Percentiles rank a stretch among this genome's conserved stretches.
Conservation (phyloP, 805 yeast genomes). For the Saccharomycopsis lassenensis region DNA sequence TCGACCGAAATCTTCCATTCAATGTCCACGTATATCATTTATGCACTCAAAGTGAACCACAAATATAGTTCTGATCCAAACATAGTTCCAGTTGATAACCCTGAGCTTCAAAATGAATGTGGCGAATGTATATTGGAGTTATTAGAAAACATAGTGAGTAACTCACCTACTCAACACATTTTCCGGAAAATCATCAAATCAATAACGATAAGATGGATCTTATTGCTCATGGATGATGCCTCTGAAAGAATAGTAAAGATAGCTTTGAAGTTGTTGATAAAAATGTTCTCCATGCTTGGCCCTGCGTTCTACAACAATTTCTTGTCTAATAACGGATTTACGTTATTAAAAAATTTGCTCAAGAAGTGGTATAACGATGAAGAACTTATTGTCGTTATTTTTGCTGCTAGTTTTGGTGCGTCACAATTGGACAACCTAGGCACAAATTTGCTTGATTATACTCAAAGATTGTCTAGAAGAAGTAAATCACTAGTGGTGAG, state of each 20-base stretch:
- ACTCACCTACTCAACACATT: conserved; percentile 24
- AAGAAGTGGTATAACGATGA: conserved; percentile 39
- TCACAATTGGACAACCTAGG: conserved; percentile 21
- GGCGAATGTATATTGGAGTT: conserved; percentile 29
- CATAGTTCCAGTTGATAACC: conserved; percentile 24
- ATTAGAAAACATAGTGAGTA: conserved; percentile 31
- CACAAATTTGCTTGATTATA: conserved; percentile 18
- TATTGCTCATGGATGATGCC: conserved; percentile 36
- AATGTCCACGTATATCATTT: conserved; percentile 40
- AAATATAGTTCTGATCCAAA: conserved; percentile 22
- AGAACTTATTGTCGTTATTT: conserved; percentile 27
- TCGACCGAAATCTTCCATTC: conserved; percentile 44
- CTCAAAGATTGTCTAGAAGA: conserved; percentile 18
- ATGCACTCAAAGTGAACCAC: conserved; percentile 30
- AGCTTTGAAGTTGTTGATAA: conserved; percentile 36
- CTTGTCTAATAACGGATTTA: conserved; percentile 40
- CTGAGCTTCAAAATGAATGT: conserved; percentile 23
- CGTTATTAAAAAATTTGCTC: conserved; percentile 34
- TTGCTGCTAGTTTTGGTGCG: conserved; percentile 38
- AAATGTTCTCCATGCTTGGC: conserved; percentile 37
- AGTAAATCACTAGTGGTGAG: conserved; percentile 20
- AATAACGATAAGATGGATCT: conserved; percentile 56
- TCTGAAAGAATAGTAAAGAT: conserved; percentile 25
- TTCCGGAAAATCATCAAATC: conserved; percentile 38
- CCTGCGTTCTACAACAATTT: conserved; percentile 38